Base-by-base conservation (phyloP, 129 eudicot species). In the Sambucus nigra region DNA sequence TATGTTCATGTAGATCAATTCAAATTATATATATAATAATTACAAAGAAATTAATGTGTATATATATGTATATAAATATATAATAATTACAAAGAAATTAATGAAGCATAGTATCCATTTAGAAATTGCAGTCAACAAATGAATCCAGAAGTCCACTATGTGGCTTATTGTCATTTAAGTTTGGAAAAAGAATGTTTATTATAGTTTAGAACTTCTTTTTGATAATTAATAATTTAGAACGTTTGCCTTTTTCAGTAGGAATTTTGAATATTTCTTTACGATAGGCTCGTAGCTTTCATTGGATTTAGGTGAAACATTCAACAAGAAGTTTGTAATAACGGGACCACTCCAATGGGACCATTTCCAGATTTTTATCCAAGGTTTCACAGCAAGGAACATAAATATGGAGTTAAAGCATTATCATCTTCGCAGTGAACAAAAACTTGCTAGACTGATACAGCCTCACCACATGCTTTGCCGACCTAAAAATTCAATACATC, bases 391-490 rank as follows among this genome's bases (percentile, higher is more conserved):
- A 72, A 68, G 75, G 63, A 59, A 67, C 70, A 65, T 40, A 63
- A 47, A 57, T 60, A 73, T 26, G 68, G 60, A 64, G 73, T 61
- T 68, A 82, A 64, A 67, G 76, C 79, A 77, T 73, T 70, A 66
- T 53, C 72, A 80, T 72, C 95, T 77, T 77, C 86, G 57, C 63
- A 77, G 91, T 57, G 91, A 78, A 67, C 79, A 73, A 80, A 76
- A 80, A 68, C 78, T 73, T 73, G 82, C 65, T 27, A 79, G 78
- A 79, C 53, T 73, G 82, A 69, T 65, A 81, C 73, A 76, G 86
- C 95, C 70, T 65, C 76, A 86, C 83, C 95, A 81, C 68, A 75
- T 61, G 86, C 83, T 53, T 81, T 78, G 86, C 83, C 83, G 62
- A 81, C 95, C 95, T 86, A 86, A 63, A 86, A 86, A 81, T 75